Conservation (phyloP, 2,329 filamentous ascomycete species). For the Catunica adiposa region DNA sequence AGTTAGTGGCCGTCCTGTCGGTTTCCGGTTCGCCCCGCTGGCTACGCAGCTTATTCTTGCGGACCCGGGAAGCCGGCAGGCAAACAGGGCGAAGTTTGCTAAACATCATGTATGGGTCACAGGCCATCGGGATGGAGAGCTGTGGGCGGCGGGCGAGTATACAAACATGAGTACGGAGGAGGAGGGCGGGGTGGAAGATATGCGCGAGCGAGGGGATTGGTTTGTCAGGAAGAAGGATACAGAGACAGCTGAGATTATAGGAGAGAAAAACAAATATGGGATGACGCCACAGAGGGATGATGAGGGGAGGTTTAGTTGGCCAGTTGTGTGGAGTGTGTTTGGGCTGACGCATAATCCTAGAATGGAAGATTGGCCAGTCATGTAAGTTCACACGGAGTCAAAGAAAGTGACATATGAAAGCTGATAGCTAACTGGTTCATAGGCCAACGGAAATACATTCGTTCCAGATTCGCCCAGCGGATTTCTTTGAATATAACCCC, state of each 20-base stretch:
- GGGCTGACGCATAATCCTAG: constrained; percentile 32
- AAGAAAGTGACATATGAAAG: not conserved
- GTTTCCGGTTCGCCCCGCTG: constrained; percentile 31
- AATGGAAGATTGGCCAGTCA: constrained; percentile 35
- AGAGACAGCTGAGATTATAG: constrained; percentile 11
- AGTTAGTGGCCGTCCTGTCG: constrained; percentile 32
- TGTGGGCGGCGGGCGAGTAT: constrained; percentile 34
- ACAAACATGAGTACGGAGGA: constrained; percentile 32
- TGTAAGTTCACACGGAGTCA: constrained; percentile 22
- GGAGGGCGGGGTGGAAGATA: constrained; percentile 28
- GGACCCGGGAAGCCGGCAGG: constrained; percentile 27
- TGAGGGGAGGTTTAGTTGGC: constrained; percentile 19
- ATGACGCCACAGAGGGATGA: constrained; percentile 4
- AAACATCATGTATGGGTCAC: constrained; percentile 34
- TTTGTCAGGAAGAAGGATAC: constrained; percentile 20
- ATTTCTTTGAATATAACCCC: constrained; percentile 32
- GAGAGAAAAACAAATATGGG: constrained; percentile 13
- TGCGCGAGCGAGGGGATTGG: constrained; percentile 31
- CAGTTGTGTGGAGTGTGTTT: constrained; percentile 32
- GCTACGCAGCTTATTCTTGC: constrained; percentile 32
- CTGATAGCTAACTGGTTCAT: not conserved
- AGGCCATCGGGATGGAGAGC: constrained; percentile 31
- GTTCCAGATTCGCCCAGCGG: constrained; percentile 28
- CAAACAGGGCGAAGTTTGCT: constrained; percentile 29
- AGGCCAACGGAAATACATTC: constrained; percentile 34